A percentile compares a stretch with the other conserved stretches of the same genome.
These are phyloP conservation scores for Dalbergia cochinchinensis DNA, from an alignment of 306 rosid species.

Conservation along the genomic window DNA sequence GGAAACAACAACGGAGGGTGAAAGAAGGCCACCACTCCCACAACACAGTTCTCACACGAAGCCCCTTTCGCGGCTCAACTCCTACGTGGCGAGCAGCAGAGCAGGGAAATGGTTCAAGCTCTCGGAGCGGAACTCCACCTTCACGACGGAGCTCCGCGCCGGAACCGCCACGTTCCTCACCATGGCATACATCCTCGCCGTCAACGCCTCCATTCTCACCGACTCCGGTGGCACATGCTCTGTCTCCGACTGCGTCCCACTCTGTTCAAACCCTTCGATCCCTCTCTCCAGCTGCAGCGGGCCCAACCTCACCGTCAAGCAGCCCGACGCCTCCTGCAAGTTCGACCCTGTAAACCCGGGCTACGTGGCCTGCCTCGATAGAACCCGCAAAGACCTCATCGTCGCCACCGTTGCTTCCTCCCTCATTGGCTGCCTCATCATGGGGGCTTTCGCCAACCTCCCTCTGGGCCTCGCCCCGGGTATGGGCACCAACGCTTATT, in stretches of 20 bases:
- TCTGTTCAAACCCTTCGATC: slow-evolving; percentile 75
- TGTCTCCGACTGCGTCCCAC: slow-evolving; percentile 81
- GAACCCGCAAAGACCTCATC: slow-evolving; percentile 76
- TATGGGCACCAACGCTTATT: slow-evolving; percentile 96
- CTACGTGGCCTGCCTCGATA: slow-evolving; percentile 71
- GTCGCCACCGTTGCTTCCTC: slow-evolving; percentile 92
- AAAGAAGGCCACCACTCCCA: slow-evolving; percentile 44
- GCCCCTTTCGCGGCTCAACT: slow-evolving; percentile 67
- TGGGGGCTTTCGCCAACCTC: slow-evolving; percentile 93
- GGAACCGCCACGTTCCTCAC: slow-evolving; percentile 98
- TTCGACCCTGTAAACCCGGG: slow-evolving; percentile 93
- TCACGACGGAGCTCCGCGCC: slow-evolving; percentile 98
- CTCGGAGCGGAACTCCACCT: slow-evolving; percentile 74
- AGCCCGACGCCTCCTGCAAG: slow-evolving; percentile 70
- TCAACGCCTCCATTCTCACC: slow-evolving; percentile 91
- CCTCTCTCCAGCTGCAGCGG: slow-evolving; percentile 60
- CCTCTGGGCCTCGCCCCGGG: slow-evolving; percentile 96
- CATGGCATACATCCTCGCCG: slow-evolving; percentile 99
- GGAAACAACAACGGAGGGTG: slow-evolving; percentile 55
- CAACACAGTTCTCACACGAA: slow-evolving; percentile 28
- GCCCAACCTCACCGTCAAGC: slow-evolving; percentile 53
- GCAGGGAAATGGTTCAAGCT: slow-evolving; percentile 83
- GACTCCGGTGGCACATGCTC: slow-evolving; percentile 97
- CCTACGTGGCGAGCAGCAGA: slow-evolving; percentile 58
- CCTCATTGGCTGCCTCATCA: slow-evolving; percentile 83